These are phyloP conservation scores for Ustilago cynodontis DNA, from an alignment of 1,284 basidiomycete genomes.

Conservation along the genomic window DNA sequence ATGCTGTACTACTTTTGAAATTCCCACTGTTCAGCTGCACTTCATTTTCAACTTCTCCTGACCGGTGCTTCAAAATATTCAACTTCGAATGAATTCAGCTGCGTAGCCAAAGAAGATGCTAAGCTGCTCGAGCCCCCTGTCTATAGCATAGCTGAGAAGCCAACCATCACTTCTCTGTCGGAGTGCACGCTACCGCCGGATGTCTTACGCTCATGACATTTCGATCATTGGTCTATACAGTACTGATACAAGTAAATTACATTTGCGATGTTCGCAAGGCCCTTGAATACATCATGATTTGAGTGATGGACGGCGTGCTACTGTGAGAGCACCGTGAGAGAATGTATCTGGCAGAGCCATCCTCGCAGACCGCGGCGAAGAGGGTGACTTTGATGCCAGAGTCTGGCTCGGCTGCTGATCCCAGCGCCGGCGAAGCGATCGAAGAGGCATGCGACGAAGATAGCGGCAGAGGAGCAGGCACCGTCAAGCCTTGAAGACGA, in stretches of 20 bases:
- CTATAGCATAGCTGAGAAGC: not conserved
- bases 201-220: not conserved
- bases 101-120: not conserved
- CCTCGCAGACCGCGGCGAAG: constrained; percentile 11
- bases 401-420: constrained; percentile 13
- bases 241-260: not conserved
- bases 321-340: constrained; percentile 28
- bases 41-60: constrained; percentile 28
- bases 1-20: no score
- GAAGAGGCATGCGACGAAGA: constrained; percentile 25
- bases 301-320: constrained; percentile 21
- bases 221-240: not conserved
- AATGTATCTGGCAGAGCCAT: constrained; percentile 19
- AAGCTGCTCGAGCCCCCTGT: constrained; percentile 3
- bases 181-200: constrained; percentile 7
- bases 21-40: not conserved
- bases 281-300: constrained; percentile 2
- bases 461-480: constrained; percentile 36
- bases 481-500: constrained; percentile 31
- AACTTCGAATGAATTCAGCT: constrained; percentile 17
- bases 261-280: not conserved
- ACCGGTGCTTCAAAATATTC: constrained; percentile 29
- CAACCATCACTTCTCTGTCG: no score
- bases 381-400: constrained; percentile 17
- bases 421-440: constrained; percentile 25